Evolutionary conservation across 768 basidiomycete genomes (phyloP).

Genomic region (Tricholoma sp.): DNA sequence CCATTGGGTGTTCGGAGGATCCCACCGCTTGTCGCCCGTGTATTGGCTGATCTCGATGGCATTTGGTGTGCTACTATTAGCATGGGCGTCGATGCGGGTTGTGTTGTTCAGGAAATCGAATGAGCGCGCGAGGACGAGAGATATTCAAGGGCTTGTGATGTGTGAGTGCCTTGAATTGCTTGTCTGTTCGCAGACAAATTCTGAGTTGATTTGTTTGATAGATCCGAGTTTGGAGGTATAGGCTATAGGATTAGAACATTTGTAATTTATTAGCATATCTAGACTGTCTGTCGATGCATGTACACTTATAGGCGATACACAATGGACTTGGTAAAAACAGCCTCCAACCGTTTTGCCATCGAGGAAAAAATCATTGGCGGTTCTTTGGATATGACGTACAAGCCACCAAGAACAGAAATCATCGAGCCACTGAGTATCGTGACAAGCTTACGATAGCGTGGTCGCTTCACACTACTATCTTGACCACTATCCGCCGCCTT

Average conservation of each 20-base stretch:
- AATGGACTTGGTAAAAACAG: constrained; percentile 40
- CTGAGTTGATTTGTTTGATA: not conserved
- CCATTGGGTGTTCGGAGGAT: constrained; percentile 64
- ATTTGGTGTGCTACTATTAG: constrained; percentile 52
- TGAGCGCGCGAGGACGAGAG: constrained; percentile 52
- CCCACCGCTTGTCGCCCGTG: constrained; percentile 49
- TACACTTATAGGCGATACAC: constrained; percentile 36
- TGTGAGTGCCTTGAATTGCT: constrained; percentile 37
- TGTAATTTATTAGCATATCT: not conserved
- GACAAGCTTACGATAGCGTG: constrained; percentile 19
- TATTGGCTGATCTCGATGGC: constrained; percentile 66
- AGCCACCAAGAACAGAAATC: constrained; percentile 52
- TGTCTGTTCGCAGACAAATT: not conserved
- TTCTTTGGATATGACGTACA: constrained; percentile 50
- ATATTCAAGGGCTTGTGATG: constrained; percentile 68
- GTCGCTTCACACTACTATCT: constrained; percentile 7
- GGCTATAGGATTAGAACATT: not conserved
- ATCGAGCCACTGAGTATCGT: constrained; percentile 30
- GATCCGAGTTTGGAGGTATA: not conserved
- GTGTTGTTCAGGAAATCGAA: constrained; percentile 50
- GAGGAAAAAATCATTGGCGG: constrained; percentile 53
- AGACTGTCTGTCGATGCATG: not conserved
- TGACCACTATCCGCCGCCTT: constrained; percentile 13
- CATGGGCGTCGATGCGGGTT: constrained; percentile 57
- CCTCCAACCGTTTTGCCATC: constrained; percentile 43